phyloP scores from a whole-genome alignment of 1,284 basidiomycete species.

The Pterulicium gracile region DNA sequence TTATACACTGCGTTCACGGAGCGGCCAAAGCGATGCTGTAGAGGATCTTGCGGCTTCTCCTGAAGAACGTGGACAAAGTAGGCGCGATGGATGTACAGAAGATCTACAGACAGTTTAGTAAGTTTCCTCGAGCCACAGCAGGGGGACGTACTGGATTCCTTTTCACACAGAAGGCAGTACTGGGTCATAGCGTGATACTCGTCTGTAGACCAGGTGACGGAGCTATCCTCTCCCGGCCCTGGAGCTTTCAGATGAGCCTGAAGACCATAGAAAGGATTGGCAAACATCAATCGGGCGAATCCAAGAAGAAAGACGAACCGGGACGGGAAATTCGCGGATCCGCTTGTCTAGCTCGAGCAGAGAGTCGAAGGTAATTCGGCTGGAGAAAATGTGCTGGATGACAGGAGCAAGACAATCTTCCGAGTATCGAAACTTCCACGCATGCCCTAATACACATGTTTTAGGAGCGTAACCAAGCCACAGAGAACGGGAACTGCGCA shows the following conservation, averaged over 20 bases:
- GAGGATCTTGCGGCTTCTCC: conserved; percentile 27
- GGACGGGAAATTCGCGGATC: conserved; percentile 33
- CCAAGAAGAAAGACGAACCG: conserved; percentile 13
- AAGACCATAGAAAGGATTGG: no score
- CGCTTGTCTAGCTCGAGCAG: conserved; percentile 34
- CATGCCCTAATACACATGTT: conserved; percentile 34
- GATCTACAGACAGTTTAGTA: conserved; percentile 20
- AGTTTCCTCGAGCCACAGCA: neutral
- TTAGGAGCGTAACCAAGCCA: conserved; percentile 3
- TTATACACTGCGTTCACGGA: conserved; percentile 36
- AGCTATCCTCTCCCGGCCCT: conserved; percentile 17
- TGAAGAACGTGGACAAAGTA: conserved; percentile 38
- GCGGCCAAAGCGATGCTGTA: conserved; percentile 31
- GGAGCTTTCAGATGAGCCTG: conserved; percentile 26
- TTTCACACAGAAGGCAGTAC: conserved; percentile 26
- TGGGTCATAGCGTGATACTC: conserved; percentile 32
- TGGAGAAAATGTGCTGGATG: conserved; percentile 30
- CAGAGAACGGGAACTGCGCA: conserved; percentile 18
- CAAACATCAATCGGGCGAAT: no score
- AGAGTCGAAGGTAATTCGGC: conserved; percentile 25
- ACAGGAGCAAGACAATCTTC: conserved; percentile 33
- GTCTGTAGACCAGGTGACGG: conserved; percentile 28
- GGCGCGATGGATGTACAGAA: conserved; percentile 40
- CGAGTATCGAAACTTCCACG: conserved; percentile 36
- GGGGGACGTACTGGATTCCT: conserved; percentile 31